Evolutionary conservation across 192 early-diverging fungal genomes (phyloP).

Genomic region (Chytriomyces sp.): DNA sequence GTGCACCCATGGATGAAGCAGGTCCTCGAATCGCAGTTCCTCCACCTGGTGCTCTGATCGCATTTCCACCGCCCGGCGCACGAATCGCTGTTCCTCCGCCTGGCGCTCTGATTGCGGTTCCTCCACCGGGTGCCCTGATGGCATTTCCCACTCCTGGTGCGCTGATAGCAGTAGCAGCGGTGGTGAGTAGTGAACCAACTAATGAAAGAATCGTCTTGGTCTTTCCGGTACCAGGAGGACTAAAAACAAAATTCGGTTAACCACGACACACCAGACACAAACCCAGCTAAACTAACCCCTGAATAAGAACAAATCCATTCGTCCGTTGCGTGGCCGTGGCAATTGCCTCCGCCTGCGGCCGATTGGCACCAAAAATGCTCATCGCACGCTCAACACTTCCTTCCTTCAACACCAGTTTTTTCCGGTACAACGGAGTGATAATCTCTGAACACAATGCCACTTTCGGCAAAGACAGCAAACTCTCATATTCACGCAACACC

Average conservation of each 20-base stretch:
- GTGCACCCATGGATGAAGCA: neutral
- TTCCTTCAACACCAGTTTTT: constrained; percentile 30
- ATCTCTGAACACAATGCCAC: constrained; percentile 69
- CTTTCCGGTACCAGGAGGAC: constrained; percentile 73
- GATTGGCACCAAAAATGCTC: constrained; percentile 79
- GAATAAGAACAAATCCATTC: constrained; percentile 86
- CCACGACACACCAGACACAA: constrained; percentile 35
- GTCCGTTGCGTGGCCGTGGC: constrained; percentile 63
- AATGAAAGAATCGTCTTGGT: constrained; percentile 91
- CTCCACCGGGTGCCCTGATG: constrained; percentile 16
- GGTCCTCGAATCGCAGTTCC: constrained; percentile 10
- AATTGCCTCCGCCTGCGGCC: constrained; percentile 89
- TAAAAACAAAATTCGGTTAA: neutral
- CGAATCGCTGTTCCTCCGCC: constrained; percentile 26
- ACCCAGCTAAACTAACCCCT: constrained; percentile 61
- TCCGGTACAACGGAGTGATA: constrained; percentile 55
- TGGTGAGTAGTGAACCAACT: constrained; percentile 69
- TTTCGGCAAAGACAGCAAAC: constrained; percentile 68
- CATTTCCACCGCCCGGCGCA: neutral
- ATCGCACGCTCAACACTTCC: constrained; percentile 47
- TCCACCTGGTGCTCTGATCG: constrained; percentile 15
- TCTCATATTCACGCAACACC: constrained; percentile 79
- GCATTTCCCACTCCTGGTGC: constrained; percentile 23
- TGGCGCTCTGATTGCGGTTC: constrained; percentile 30
- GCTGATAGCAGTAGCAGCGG: constrained; percentile 32